These are phyloP conservation scores for Gardenia jasminoides DNA, from an alignment of 257 asterid species.

Conservation along the genomic window DNA sequence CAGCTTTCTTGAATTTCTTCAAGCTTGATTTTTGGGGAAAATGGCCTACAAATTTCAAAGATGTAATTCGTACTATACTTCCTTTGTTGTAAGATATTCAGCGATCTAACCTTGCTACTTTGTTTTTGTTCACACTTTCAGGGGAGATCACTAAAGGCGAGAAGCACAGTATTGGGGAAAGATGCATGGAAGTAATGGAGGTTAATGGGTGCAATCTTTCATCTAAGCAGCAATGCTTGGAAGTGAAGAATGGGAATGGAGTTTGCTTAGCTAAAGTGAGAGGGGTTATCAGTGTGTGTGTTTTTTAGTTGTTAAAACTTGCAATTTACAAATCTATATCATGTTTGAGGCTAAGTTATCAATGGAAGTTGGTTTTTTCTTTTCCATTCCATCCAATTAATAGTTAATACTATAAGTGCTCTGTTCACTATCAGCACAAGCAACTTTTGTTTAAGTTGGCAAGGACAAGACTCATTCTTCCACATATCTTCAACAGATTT, in stretches of 20 bases:
- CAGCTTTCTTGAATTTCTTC: too few relatives aligned
- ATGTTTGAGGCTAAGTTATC: background rate
- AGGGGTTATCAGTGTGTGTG: slow-evolving; percentile 9
- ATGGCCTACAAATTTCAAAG: too few relatives aligned
- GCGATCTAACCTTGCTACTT: too few relatives aligned
- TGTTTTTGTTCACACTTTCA: background rate
- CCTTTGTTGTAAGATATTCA: too few relatives aligned
- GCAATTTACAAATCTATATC: background rate
- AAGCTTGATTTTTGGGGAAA: too few relatives aligned
- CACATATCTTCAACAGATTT: too few relatives aligned
- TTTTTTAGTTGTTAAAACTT: slow-evolving; percentile 5
- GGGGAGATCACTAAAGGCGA: background rate
- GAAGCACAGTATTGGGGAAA: background rate
- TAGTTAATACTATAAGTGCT: too few relatives aligned
- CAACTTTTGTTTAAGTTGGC: background rate
- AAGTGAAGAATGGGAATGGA: slow-evolving; percentile 18
- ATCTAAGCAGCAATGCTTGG: slow-evolving; percentile 11
- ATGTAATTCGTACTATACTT: too few relatives aligned
- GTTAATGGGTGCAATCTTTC: slow-evolving; percentile 12
- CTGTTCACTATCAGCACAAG: background rate
- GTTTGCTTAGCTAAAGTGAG: slow-evolving; percentile 1
- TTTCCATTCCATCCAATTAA: too few relatives aligned
- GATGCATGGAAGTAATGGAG: slow-evolving; percentile 17
- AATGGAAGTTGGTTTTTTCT: too few relatives aligned
- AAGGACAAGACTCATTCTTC: background rate